Conservation (phyloP, 768 basidiomycete species). For the Lactarius sanguifluus region DNA sequence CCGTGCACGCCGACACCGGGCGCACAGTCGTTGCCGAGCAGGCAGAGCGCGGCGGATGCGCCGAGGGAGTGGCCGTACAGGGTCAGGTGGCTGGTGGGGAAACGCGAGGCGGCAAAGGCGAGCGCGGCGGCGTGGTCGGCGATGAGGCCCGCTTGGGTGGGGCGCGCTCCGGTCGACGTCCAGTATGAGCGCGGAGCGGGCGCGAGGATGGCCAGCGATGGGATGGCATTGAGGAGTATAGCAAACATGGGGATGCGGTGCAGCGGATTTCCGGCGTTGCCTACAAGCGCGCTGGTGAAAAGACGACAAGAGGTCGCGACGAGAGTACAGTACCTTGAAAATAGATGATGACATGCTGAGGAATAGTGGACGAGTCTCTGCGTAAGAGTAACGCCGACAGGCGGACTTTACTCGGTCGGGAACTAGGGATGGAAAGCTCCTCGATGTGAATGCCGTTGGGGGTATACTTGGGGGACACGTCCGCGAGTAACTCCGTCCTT, state of each 20-base stretch:
- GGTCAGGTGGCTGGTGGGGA: constrained; percentile 38
- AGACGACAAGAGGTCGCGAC: not conserved
- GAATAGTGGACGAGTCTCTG: constrained; percentile 3
- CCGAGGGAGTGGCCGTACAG: constrained; percentile 53
- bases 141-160: constrained; percentile 42
- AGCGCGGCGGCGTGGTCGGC: constrained; percentile 43
- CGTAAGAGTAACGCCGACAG: constrained; percentile 35
- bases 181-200: constrained; percentile 52
- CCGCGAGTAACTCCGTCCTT: constrained; percentile 38
- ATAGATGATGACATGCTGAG: constrained; percentile 37
- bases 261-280: constrained; percentile 53
- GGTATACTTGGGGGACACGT: constrained; percentile 29
- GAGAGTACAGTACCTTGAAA: constrained; percentile 36
- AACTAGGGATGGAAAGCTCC: constrained; percentile 34
- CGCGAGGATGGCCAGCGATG: constrained; percentile 37
- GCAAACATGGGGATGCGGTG: constrained; percentile 47
- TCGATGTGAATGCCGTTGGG: constrained; percentile 33
- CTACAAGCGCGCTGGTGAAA: constrained; percentile 28
- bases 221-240: constrained; percentile 33
- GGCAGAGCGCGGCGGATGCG: constrained; percentile 44
- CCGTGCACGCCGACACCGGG: constrained; percentile 34
- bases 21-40: constrained; percentile 23
- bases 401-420: constrained; percentile 21
- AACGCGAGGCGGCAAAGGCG: constrained; percentile 36
- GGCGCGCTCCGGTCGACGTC: constrained; percentile 42